Conservation (phyloP, 2,329 filamentous ascomycete species). For the Dactylellina cionopaga region DNA sequence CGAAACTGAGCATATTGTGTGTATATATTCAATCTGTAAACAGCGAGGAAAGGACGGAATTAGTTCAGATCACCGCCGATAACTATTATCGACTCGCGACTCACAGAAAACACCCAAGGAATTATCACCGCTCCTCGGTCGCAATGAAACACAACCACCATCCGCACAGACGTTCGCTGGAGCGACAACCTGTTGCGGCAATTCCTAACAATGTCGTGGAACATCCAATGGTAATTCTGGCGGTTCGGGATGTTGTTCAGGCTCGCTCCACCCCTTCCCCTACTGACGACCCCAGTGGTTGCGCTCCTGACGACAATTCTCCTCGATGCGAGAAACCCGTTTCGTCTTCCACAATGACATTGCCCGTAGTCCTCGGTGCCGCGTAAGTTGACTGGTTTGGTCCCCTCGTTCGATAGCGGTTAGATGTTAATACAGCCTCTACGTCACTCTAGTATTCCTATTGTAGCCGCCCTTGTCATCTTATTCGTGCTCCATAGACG, state of each 20-base stretch:
- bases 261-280: constrained; percentile 21
- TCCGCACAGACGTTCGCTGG: constrained; percentile 52
- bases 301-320: constrained; percentile 60
- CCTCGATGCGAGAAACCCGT: constrained; percentile 70
- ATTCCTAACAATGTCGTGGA: constrained; percentile 24
- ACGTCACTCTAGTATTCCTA: constrained; percentile 72
- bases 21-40: no score
- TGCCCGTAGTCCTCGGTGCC: constrained; percentile 75
- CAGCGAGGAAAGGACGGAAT: no score
- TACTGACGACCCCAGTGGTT: constrained; percentile 56
- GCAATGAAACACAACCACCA: constrained; percentile 54
- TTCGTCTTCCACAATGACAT: constrained; percentile 67
- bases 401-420: no score
- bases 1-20: no score
- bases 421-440: neutral
- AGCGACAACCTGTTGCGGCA: constrained; percentile 31
- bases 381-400: constrained; percentile 68
- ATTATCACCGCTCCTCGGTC: neutral
- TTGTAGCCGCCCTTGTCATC: constrained; percentile 73
- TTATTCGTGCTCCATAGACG: constrained; percentile 82
- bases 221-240: constrained; percentile 15
- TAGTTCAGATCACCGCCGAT: no score
- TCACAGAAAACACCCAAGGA: no score
- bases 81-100: no score
- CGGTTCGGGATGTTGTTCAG: constrained; percentile 26